Evolutionary conservation across 768 basidiomycete species (phyloP), one percentile per base, ranked within the genome.

Genomic region (Boletus bicolor): DNA sequence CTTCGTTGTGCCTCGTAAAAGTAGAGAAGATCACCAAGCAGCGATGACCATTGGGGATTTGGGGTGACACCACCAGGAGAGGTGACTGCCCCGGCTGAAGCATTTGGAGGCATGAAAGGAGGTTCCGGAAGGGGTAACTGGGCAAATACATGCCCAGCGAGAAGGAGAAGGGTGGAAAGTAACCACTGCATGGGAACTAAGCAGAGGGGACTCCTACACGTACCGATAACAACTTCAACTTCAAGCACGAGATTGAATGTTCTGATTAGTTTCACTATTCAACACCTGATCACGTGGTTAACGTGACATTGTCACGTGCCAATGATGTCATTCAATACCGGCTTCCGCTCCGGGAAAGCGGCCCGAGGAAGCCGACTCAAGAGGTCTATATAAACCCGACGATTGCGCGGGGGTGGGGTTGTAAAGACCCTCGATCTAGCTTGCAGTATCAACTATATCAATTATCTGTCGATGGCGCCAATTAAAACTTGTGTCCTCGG

Each of bases 1-100:
- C 89, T 90, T 19, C 94, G 79, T 65, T 97, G 94, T 1, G 86
- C 93, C 58, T 97, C 94, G 66, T 94, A 97, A 71, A 96, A 96
- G 66, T 85, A 96, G 28, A 96, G 68, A 28, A 87, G 70, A 68
- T 87, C 84, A 4, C 93, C 94, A 0, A 96, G 80, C 3, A 96
- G 70, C 47, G 77, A 86, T 6, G 85, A 80, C 92, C 93, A 96
- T 68, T 93, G 90, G 3, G 81, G 64, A 67, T 93, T 93, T 41
- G 89, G 84, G 57, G 67, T 60, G 32, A 21, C 11, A 9, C 72
- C 70, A 14, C 72, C 59, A 10, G 69, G 30, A n/a, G 83, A 79
- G 17, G 76, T 60, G 42, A 77, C 61, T 14, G 86, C 77, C 30
- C 87, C 89, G 2, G 74, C 71, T 15, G 84, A 74, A 12, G 82